Percentiles rank a stretch among this genome's conserved stretches.
phyloP scores from a whole-genome alignment of 2,329 filamentous ascomycete species.

The Elsinoe australis region DNA sequence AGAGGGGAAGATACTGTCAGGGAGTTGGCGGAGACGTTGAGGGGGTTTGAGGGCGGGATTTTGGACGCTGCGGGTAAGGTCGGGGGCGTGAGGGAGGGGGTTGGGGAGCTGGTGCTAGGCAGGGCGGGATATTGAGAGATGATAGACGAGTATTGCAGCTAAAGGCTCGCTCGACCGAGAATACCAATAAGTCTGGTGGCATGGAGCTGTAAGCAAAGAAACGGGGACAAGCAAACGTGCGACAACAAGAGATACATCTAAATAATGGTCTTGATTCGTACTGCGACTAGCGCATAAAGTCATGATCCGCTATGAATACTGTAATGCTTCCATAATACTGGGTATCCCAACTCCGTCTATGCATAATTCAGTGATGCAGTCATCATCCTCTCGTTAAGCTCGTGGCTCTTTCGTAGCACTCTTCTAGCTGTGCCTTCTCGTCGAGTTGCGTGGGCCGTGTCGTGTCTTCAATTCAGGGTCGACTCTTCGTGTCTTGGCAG shows the following conservation, averaged over 20 bases:
- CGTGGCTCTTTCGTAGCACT: background rate
- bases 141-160: no score
- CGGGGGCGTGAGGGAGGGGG: slow-evolving; percentile 41
- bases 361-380: no score
- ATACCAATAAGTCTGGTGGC: no score
- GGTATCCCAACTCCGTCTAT: no score
- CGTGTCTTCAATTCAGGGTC: background rate
- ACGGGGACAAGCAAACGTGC: no score
- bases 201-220: no score
- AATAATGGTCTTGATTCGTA: no score
- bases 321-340: background rate
- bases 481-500: slow-evolving; percentile 1
- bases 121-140: slow-evolving; percentile 9
- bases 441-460: background rate
- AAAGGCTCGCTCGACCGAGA: no score
- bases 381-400: slow-evolving; percentile 8
- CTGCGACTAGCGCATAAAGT: no score
- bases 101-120: slow-evolving; percentile 36
- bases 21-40: slow-evolving; percentile 41
- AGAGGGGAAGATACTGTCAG: slow-evolving; percentile 30
- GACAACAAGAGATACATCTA: no score
- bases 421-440: background rate
- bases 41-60: slow-evolving; percentile 44
- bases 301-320: no score
- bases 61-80: slow-evolving; percentile 41